These are phyloP conservation scores for Cladosporium cucumerinum DNA, from an alignment of 2,329 filamentous ascomycete species.

Conservation along the genomic window DNA sequence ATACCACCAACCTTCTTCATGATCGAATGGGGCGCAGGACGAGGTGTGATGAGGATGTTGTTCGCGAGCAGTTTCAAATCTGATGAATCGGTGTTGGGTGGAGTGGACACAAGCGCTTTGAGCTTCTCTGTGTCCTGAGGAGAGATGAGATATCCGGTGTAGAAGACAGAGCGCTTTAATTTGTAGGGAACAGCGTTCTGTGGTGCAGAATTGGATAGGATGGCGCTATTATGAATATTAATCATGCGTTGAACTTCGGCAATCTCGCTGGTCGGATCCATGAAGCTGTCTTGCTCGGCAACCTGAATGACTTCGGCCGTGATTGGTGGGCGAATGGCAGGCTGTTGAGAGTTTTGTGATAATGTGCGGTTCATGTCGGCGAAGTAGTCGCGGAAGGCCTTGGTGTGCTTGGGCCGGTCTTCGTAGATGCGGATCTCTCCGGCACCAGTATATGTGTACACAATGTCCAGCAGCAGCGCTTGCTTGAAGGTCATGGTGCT, in stretches of 20 bases:
- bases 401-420: conserved; percentile 63
- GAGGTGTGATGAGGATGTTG: conserved; percentile 84
- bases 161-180: conserved; percentile 85
- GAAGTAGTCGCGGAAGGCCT: conserved; percentile 82
- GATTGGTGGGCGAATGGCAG: conserved; percentile 61
- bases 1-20: conserved; percentile 83
- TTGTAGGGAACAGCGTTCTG: conserved; percentile 52
- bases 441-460: conserved; percentile 80
- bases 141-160: conserved; percentile 84
- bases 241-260: conserved; percentile 85
- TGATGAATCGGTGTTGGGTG: conserved; percentile 57
- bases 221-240: conserved; percentile 73
- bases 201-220: conserved; percentile 47
- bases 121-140: conserved; percentile 69
- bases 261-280: conserved; percentile 76
- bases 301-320: conserved; percentile 82
- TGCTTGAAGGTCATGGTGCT: conserved; percentile 94
- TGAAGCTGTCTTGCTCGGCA: conserved; percentile 66
- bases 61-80: conserved; percentile 82
- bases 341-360: conserved; percentile 36
- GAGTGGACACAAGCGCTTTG: conserved; percentile 65
- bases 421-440: conserved; percentile 74
- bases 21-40: conserved; percentile 67
- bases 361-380: conserved; percentile 67
- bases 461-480: conserved; percentile 70